Conservation (phyloP, 768 basidiomycete genomes). For the Tulasnella sp. region DNA sequence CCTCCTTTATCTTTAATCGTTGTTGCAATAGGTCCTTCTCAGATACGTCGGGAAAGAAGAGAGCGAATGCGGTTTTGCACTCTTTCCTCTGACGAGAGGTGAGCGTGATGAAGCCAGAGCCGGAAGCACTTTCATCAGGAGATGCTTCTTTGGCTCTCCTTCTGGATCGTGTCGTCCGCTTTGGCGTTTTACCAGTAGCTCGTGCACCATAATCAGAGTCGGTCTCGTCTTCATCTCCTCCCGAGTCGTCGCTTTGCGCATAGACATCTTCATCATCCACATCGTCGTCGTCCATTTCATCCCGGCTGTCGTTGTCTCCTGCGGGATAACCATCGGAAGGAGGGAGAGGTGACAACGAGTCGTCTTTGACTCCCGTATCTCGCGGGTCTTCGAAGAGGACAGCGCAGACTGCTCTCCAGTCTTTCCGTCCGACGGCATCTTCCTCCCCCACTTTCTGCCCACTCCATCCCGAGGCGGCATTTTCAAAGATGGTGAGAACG, state of each 20-base stretch:
- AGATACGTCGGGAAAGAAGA: slow-evolving; percentile 60
- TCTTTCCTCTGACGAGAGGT: slow-evolving; percentile 41
- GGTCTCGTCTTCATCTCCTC: background rate
- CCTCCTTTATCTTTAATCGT: slow-evolving; percentile 58
- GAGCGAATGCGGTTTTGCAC: slow-evolving; percentile 52
- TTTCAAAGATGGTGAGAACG: slow-evolving; percentile 60
- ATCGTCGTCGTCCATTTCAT: slow-evolving; percentile 28
- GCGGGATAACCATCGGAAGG: slow-evolving; percentile 25
- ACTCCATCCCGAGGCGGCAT: slow-evolving; percentile 68
- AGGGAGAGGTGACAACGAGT: background rate
- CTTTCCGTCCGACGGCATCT: slow-evolving; percentile 48
- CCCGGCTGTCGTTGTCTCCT: slow-evolving; percentile 30
- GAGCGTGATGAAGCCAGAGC: slow-evolving; percentile 1
- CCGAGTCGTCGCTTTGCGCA: background rate
- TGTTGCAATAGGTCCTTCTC: slow-evolving; percentile 39
- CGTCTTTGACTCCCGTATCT: slow-evolving; percentile 21
- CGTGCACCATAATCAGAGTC: background rate
- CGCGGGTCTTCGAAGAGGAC: slow-evolving; percentile 47
- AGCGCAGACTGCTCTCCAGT: slow-evolving; percentile 76
- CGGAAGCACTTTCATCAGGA: background rate
- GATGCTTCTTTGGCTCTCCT: slow-evolving; percentile 36
- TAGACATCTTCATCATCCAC: slow-evolving; percentile 26
- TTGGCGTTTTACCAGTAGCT: background rate
- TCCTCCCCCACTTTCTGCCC: slow-evolving; percentile 24
- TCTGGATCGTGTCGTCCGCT: background rate